A percentile compares a stretch with the other conserved stretches of the same genome.
These are phyloP conservation scores for Xylogone sp. DNA, from an alignment of 2,329 filamentous ascomycete species.

Conservation along the genomic window DNA sequence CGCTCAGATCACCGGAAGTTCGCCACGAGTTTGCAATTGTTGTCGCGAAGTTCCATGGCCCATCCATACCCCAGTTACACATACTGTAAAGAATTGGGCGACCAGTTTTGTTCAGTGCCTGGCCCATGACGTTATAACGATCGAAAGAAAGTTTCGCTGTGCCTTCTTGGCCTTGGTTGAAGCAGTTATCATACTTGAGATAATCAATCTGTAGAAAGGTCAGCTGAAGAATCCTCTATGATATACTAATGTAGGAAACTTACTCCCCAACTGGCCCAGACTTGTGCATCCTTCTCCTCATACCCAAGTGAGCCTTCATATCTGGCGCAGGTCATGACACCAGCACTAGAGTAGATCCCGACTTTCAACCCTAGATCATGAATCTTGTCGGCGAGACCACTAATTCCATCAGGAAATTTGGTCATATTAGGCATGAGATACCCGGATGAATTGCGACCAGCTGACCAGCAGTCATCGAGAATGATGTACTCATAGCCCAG, in stretches of 20 bases:
- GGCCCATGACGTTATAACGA: constrained; percentile 24
- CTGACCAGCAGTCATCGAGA: constrained; percentile 47
- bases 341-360: constrained; percentile 30
- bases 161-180: constrained; percentile 46
- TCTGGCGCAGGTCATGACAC: constrained; percentile 30
- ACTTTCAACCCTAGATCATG: constrained; percentile 12
- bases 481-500: constrained; percentile 12
- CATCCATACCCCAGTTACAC: constrained; percentile 43
- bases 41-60: constrained; percentile 33
- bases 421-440: constrained; percentile 32
- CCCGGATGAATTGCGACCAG: constrained; percentile 31
- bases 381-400: constrained; percentile 8
- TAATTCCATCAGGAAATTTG: constrained; percentile 34
- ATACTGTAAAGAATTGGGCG: constrained; percentile 26
- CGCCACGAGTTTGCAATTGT: constrained; percentile 34
- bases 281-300: constrained; percentile 44
- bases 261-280: constrained; percentile 43
- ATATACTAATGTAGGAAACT: neutral
- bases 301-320: constrained; percentile 39
- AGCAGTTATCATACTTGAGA: constrained; percentile 51
- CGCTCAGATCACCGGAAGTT: constrained; percentile 35
- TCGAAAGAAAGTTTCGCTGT: constrained; percentile 33
- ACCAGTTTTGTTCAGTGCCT: constrained; percentile 21
- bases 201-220: constrained; percentile 31
- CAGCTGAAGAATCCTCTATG: neutral